These are phyloP conservation scores for Globisporangium cylindrosporum DNA, from an alignment of 352 stramenopile genomes.

Conservation along the genomic window DNA sequence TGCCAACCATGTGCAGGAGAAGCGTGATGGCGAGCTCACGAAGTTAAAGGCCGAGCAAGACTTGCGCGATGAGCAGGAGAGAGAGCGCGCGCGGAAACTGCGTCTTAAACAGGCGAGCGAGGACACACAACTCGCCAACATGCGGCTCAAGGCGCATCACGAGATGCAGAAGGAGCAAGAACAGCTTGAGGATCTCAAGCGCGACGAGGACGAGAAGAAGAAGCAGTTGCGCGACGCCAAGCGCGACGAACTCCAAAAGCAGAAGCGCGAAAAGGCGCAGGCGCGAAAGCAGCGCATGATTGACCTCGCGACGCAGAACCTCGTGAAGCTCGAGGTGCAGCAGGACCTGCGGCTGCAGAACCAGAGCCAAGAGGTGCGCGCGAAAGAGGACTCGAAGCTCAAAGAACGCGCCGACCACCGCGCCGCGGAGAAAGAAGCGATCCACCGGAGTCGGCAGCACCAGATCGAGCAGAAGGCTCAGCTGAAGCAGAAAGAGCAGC, in stretches of 20 bases:
- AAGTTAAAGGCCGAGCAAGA: slow-evolving; percentile 62
- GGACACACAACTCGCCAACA: slow-evolving; percentile 66
- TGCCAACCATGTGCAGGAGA: slow-evolving; percentile 35
- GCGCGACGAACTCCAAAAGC: slow-evolving; percentile 50
- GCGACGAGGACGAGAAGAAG: slow-evolving; percentile 69
- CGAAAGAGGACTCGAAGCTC: slow-evolving; percentile 68
- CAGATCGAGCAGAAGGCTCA: slow-evolving; percentile 58
- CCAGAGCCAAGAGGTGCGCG: slow-evolving; percentile 67
- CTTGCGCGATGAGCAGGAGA: slow-evolving; percentile 49
- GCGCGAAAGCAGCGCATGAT: slow-evolving; percentile 84
- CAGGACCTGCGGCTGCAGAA: slow-evolving; percentile 59
- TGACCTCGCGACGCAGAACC: slow-evolving; percentile 67
- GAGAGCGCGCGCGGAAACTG: slow-evolving; percentile 39
- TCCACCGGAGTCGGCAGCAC: slow-evolving; percentile 48
- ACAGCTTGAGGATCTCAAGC: slow-evolving; percentile 58
- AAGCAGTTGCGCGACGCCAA: slow-evolving; percentile 64
- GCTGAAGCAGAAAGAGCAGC: slow-evolving; percentile 31
- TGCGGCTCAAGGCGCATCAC: slow-evolving; percentile 57
- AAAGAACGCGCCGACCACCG: slow-evolving; percentile 55
- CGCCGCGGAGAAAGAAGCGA: slow-evolving; percentile 60
- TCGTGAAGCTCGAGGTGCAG: slow-evolving; percentile 65
- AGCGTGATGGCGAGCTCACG: slow-evolving; percentile 61
- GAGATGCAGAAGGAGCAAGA: slow-evolving; percentile 59
- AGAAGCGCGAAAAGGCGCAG: slow-evolving; percentile 57
- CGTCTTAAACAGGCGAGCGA: slow-evolving; percentile 49